These are phyloP conservation scores for Lactarius trivialis DNA, from an alignment of 768 basidiomycete species.

Conservation along the genomic window DNA sequence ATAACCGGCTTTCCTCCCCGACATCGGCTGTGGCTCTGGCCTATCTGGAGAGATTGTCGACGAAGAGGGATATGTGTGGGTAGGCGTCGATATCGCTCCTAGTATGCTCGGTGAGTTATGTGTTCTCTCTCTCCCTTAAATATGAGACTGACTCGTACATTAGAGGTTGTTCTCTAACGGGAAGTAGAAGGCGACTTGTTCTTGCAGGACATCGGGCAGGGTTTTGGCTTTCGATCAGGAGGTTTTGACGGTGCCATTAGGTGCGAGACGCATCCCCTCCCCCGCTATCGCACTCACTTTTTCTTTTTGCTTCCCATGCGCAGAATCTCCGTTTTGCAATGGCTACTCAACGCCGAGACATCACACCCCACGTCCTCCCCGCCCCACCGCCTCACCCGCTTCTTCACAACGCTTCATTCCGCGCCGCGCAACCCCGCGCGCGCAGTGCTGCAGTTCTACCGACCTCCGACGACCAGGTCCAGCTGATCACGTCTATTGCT, in stretches of 20 bases:
- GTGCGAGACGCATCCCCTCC: slow-evolving; percentile 33
- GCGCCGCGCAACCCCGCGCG: slow-evolving; percentile 79
- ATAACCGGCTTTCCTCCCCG: slow-evolving; percentile 79
- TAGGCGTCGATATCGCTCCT: slow-evolving; percentile 90
- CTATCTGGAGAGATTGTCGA: slow-evolving; percentile 94
- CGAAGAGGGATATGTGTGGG: slow-evolving; percentile 90
- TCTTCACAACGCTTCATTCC: slow-evolving; percentile 90
- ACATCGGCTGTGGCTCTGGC: slow-evolving; percentile 97
- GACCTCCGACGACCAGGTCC: slow-evolving; percentile 93
- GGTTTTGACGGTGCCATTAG: slow-evolving; percentile 98
- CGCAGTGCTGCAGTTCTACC: slow-evolving; percentile 91
- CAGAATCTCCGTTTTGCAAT: slow-evolving; percentile 98
- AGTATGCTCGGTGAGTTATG: slow-evolving; percentile 86
- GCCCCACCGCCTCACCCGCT: slow-evolving; percentile 75
- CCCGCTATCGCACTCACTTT: not conserved
- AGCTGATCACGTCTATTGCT: slow-evolving; percentile 90
- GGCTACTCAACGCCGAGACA: slow-evolving; percentile 95
- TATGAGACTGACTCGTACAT: not conserved
- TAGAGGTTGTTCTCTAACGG: slow-evolving; percentile 92
- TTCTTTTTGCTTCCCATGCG: not conserved
- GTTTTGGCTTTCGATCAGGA: slow-evolving; percentile 93
- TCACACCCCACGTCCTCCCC: slow-evolving; percentile 85
- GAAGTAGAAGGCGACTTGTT: slow-evolving; percentile 96
- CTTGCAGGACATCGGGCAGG: slow-evolving; percentile 96
- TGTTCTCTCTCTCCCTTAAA: not conserved